These are phyloP conservation scores for Pythium pyrilobum DNA, from an alignment of 352 stramenopile species.

Conservation along the genomic window DNA sequence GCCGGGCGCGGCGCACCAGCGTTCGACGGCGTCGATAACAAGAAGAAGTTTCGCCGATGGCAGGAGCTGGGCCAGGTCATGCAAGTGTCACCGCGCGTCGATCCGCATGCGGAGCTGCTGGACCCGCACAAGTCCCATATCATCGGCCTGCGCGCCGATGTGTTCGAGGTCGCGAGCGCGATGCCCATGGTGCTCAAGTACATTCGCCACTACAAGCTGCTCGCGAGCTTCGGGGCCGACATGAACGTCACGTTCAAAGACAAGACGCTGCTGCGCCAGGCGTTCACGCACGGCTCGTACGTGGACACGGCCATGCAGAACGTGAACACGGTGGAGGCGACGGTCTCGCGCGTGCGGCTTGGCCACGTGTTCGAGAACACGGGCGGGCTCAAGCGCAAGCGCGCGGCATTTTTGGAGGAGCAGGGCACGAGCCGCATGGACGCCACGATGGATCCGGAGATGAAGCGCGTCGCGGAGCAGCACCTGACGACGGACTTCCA, in stretches of 20 bases:
- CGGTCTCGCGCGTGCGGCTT: conserved; percentile 63
- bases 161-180: conserved; percentile 78
- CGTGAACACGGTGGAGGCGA: conserved; percentile 76
- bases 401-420: conserved; percentile 40
- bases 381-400: conserved; percentile 49
- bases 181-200: conserved; percentile 87
- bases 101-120: conserved; percentile 35
- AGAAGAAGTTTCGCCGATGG: conserved; percentile 57
- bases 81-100: conserved; percentile 62
- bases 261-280: conserved; percentile 73
- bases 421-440: conserved; percentile 13
- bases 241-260: conserved; percentile 67
- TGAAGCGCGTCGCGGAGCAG: conserved; percentile 49
- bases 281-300: conserved; percentile 83
- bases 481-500: conserved; percentile 68
- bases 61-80: conserved; percentile 36
- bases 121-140: conserved; percentile 50
- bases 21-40: conserved; percentile 68
- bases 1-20: conserved; percentile 40
- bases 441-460: conserved; percentile 29
- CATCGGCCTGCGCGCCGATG: conserved; percentile 68
- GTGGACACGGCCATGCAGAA: conserved; percentile 82
- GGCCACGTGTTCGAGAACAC: conserved; percentile 73
- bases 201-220: conserved; percentile 64
- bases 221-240: conserved; percentile 53